Evolutionary conservation across 805 yeast genomes (phyloP), one percentile per base, ranked within the genome.

Genomic region (Ogataea glucozyma): DNA sequence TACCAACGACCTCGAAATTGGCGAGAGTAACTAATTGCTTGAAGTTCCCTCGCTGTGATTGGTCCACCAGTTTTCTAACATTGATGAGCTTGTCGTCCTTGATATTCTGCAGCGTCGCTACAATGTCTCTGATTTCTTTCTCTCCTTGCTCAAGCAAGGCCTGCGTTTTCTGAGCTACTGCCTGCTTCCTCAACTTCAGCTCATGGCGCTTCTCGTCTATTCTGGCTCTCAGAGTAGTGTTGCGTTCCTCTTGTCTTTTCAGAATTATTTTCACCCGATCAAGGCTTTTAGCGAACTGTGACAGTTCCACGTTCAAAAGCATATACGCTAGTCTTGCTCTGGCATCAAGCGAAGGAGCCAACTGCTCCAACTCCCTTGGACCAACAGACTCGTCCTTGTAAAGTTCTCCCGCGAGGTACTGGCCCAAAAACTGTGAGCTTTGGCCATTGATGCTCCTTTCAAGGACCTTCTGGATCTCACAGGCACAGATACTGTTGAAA

Each of bases 261-360:
- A 51, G 31, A 13, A 40, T 43, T 3, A n/a, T 16, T 9, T 36
- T 40, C 34, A 49, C 24, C 13, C 20, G 37, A 11, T 47, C 35
- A 19, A 58, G 29, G 14, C 46, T 48, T 18, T 45, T 52, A 32
- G 45, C 52, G 13, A 33, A 43, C 27, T 53, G 53, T 5, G 54
- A 14, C 4, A 53, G 47, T 32, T 62, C 65, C 20, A 64, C 61
- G 30, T 51, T 58, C 34, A 64, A 34, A 10, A 65, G 44, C 56
- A 62, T 59, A 34, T 60, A 59, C 1, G 68, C 59, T 35, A 65
- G 41, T 33, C 60, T 49, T 1, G 65, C 62, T 6, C 56, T 49
- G 1, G 66, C 49, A 8, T 50, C 58, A 4, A 41, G 21, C 2
- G 63, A 56, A 4, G 62, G 62, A 7, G 41, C 41, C 33, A 54